Conservation (phyloP, 2,329 filamentous ascomycete genomes). For the Talaromyces sp. region DNA sequence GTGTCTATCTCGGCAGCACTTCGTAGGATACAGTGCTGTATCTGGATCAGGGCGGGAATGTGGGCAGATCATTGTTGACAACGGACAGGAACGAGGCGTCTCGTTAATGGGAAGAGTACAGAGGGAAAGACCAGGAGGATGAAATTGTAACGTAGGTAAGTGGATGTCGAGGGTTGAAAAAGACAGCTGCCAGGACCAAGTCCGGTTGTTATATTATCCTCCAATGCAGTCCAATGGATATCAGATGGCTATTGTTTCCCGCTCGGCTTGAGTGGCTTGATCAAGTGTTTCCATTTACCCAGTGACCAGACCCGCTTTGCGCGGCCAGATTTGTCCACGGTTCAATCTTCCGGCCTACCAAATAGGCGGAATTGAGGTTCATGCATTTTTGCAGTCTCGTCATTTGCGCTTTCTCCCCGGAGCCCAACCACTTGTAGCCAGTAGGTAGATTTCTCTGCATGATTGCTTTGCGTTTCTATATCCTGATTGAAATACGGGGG, state of each 20-base stretch:
- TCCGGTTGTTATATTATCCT: neutral
- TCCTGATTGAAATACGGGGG: neutral
- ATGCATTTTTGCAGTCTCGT: conserved; percentile 6
- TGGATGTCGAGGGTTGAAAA: neutral
- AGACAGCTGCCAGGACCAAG: neutral
- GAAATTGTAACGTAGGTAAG: neutral
- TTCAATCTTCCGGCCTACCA: conserved; percentile 18
- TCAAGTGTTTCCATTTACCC: neutral
- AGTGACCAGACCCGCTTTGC: conserved; percentile 15
- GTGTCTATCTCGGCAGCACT: neutral
- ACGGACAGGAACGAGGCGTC: neutral
- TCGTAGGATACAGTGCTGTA: neutral
- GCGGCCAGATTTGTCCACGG: conserved; percentile 15
- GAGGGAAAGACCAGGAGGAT: neutral
- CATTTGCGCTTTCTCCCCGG: neutral
- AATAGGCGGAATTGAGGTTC: conserved; percentile 2
- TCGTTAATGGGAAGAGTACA: neutral
- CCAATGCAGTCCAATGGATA: conserved; percentile 4
- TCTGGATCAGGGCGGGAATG: neutral
- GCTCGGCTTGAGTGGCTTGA: conserved; percentile 5
- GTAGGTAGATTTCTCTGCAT: neutral
- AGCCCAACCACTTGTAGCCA: neutral
- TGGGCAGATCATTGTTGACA: neutral
- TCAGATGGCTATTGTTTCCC: conserved; percentile 5
- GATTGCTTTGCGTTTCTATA: neutral